Percentiles rank a stretch among this genome's conserved stretches.
Evolutionary conservation across 2,329 filamentous ascomycete species (phyloP).

Genomic region (Stachybotrys echinatus): DNA sequence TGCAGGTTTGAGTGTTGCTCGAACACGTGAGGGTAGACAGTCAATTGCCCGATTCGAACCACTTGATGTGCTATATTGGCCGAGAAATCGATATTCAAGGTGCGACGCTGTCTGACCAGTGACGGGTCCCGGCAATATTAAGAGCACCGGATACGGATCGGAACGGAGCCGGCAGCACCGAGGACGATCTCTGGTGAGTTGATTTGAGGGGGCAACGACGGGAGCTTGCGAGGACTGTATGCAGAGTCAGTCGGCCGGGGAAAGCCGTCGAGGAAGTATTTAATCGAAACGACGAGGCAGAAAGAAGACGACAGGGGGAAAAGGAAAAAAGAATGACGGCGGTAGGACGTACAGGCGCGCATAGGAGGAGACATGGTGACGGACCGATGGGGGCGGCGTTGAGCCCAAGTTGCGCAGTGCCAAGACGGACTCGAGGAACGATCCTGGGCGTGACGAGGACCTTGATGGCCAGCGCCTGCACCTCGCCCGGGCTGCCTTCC

Average conservation of each 20-base stretch:
- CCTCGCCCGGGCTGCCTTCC: neutral
- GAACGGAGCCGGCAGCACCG: neutral
- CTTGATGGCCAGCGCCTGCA: slow-evolving; percentile 12
- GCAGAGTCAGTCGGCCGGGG: neutral
- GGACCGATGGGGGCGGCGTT: too few relatives aligned
- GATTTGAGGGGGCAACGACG: neutral
- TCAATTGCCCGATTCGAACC: neutral
- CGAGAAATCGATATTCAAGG: neutral
- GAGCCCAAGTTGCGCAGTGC: neutral
- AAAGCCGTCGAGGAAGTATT: neutral
- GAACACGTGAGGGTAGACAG: neutral
- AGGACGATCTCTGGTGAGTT: neutral
- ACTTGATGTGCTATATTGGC: neutral
- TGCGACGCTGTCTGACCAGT: neutral
- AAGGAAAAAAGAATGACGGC: neutral
- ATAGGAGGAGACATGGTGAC: neutral
- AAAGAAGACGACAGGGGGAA: neutral
- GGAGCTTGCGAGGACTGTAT: neutral
- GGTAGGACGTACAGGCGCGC: neutral
- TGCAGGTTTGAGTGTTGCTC: neutral
- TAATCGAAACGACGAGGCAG: too few relatives aligned
- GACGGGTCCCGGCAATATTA: neutral
- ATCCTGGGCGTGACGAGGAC: slow-evolving; percentile 5
- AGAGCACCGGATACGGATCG: neutral
- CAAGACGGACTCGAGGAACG: neutral